Conservation (phyloP, 345 rosid species). For the Lagerstroemia speciosa region DNA sequence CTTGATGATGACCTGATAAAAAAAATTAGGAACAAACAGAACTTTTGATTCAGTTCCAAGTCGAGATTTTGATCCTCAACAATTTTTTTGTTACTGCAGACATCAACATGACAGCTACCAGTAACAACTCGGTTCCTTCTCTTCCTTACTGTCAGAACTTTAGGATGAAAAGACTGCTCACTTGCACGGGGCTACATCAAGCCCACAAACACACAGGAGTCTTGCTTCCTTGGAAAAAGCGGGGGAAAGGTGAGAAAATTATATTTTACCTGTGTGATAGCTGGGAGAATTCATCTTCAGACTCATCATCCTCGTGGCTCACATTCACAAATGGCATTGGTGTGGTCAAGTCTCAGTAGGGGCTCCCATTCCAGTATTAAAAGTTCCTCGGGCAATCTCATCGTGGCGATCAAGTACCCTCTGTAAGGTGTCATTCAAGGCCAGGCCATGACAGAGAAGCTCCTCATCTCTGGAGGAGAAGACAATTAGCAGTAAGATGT, state of each 20-base stretch:
- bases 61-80: neutral
- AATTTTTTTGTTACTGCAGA: neutral
- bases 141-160: no score
- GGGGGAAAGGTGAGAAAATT: neutral
- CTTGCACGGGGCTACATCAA: neutral
- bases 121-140: no score
- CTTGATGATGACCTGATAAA: constrained; percentile 46
- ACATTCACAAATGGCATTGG: constrained; percentile 59
- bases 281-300: constrained; percentile 79
- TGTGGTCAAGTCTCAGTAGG: constrained; percentile 22
- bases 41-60: neutral
- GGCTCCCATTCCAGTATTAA: constrained; percentile 20
- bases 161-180: neutral
- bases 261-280: constrained; percentile 60
- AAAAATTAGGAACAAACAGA: neutral
- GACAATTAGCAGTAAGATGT: constrained; percentile 17
- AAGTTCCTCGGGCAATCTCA: constrained; percentile 59
- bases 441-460: constrained; percentile 75
- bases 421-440: constrained; percentile 79
- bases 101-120: neutral
- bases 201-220: neutral
- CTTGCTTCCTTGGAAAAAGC: neutral
- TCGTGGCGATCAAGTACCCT: constrained; percentile 75
- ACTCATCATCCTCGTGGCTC: constrained; percentile 76
- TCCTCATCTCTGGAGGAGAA: constrained; percentile 57